A percentile compares a stretch with the other conserved stretches of the same genome.
These are phyloP conservation scores for Achaetomiella virescens DNA, from an alignment of 495 filamentous ascomycete genomes.

Conservation along the genomic window DNA sequence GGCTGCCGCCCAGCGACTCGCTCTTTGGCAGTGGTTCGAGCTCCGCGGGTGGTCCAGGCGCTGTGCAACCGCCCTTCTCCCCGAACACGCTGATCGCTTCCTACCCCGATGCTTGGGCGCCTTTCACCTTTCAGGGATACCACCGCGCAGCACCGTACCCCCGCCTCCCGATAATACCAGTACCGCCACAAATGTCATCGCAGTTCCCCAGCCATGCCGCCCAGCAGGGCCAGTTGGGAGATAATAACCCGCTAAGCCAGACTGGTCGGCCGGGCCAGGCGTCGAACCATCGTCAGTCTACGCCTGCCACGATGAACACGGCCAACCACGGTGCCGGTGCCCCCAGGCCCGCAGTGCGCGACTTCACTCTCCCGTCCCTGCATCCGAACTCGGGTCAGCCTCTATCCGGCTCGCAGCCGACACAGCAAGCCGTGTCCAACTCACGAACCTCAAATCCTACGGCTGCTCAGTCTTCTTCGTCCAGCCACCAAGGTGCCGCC, in stretches of 20 bases:
- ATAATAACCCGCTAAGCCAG: neutral
- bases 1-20: neutral
- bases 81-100: slow-evolving; percentile 2
- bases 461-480: neutral
- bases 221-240: neutral
- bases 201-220: neutral
- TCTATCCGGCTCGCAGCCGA: neutral
- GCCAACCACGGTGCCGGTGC: neutral
- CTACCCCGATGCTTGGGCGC: slow-evolving; percentile 3
- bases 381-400: neutral
- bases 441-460: slow-evolving; percentile 17
- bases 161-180: neutral
- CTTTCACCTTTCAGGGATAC: neutral
- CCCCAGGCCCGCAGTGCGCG: neutral
- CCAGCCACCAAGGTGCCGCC: neutral
- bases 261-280: neutral
- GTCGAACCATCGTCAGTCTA: neutral
- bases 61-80: slow-evolving; percentile 1
- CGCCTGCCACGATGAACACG: neutral
- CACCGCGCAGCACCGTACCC: slow-evolving; percentile 1
- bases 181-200: neutral
- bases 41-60: neutral
- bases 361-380: neutral
- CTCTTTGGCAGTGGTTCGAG: neutral
- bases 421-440: slow-evolving; percentile 5